These are phyloP conservation scores for Citrus trifoliata DNA, from an alignment of 345 rosid species.

Conservation along the genomic window DNA sequence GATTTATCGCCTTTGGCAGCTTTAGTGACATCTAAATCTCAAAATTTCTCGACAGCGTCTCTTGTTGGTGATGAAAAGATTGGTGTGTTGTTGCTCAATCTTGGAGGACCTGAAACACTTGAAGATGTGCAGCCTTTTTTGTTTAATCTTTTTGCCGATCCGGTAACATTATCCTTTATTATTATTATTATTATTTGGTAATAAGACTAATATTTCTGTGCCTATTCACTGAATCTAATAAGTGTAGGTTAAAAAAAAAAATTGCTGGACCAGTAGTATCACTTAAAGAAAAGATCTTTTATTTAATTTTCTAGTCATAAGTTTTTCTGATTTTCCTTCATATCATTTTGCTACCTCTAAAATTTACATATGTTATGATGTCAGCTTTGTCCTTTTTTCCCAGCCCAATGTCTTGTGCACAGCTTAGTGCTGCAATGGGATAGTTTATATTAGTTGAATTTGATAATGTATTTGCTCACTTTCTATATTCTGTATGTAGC, in stretches of 20 bases:
- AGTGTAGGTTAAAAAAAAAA: too few relatives aligned
- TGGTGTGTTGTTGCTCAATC: slow-evolving; percentile 89
- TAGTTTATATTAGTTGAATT: background rate
- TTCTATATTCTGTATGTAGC: background rate
- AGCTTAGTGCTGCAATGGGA: background rate
- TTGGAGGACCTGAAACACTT: slow-evolving; percentile 97
- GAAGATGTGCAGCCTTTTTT: slow-evolving; percentile 97
- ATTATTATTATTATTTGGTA: background rate
- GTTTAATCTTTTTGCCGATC: slow-evolving; percentile 98
- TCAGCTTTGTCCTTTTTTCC: background rate
- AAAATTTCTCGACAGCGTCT: slow-evolving; percentile 29
- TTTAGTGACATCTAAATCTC: slow-evolving; percentile 53
- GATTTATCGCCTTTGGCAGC: slow-evolving; percentile 44
- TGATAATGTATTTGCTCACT: background rate
- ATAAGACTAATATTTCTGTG: background rate
- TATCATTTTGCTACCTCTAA: background rate
- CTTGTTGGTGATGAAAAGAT: slow-evolving; percentile 54
- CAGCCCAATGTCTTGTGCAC: too few relatives aligned
- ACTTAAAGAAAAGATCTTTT: background rate
- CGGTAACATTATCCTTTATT: slow-evolving; percentile 38
- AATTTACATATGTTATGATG: background rate
- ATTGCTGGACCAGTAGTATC: background rate
- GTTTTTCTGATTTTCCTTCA: background rate
- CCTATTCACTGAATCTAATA: background rate
- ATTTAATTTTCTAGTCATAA: background rate